Conservation (phyloP, 371 early-diverging fungal genomes). For the Mucor sp. region DNA sequence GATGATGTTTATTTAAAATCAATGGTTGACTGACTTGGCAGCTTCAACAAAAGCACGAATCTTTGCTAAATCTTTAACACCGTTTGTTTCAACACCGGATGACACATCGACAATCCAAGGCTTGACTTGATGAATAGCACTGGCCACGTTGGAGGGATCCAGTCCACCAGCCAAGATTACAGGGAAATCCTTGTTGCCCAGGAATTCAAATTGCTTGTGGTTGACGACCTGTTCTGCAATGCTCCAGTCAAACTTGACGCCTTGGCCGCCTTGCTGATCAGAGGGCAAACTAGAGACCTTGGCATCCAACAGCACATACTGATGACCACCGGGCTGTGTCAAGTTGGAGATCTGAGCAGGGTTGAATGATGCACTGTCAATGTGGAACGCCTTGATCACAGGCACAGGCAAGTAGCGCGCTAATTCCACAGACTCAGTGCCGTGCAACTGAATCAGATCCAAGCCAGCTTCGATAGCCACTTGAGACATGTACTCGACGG, state of each 20-base stretch:
- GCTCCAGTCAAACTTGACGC: conserved; percentile 79
- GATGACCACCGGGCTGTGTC: conserved; percentile 62
- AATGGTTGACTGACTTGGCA: conserved; percentile 42
- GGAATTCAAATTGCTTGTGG: conserved; percentile 26
- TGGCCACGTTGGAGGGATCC: conserved; percentile 76
- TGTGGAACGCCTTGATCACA: conserved; percentile 88
- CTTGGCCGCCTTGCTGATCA: conserved; percentile 72
- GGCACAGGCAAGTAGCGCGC: conserved; percentile 77
- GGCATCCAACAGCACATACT: conserved; percentile 72
- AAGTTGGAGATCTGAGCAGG: conserved; percentile 41
- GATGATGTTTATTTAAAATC: conserved; percentile 2
- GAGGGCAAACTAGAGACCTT: conserved; percentile 52
- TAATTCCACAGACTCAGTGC: conserved; percentile 70
- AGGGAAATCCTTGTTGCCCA: conserved; percentile 53
- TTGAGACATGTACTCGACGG: conserved; percentile 73
- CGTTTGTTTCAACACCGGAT: conserved; percentile 86
- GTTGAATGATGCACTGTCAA: conserved; percentile 54
- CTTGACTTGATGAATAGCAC: conserved; percentile 67
- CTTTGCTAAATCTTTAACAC: conserved; percentile 68
- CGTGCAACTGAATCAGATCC: conserved; percentile 94
- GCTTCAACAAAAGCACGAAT: conserved; percentile 65
- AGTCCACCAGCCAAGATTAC: conserved; percentile 92
- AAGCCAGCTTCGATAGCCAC: conserved; percentile 68
- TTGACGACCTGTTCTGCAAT: conserved; percentile 66
- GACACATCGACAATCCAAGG: conserved; percentile 94